These are phyloP conservation scores for Neurospora intermedia DNA, from an alignment of 495 filamentous ascomycete species.

Conservation along the genomic window DNA sequence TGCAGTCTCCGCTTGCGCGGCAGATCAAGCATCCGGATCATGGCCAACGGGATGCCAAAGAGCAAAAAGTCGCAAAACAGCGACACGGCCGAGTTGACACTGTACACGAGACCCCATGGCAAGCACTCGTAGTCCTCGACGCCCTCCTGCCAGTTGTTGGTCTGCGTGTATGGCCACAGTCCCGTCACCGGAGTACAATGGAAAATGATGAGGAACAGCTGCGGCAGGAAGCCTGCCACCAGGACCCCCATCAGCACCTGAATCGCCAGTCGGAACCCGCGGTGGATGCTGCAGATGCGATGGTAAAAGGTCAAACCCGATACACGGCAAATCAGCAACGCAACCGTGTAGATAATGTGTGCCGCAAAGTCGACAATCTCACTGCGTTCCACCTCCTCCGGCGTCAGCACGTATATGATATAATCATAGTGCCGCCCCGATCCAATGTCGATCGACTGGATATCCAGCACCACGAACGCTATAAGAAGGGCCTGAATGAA, in stretches of 20 bases:
- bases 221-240: constrained; percentile 28
- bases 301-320: constrained; percentile 40
- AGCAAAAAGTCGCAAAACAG: constrained; percentile 34
- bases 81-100: constrained; percentile 32
- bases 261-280: constrained; percentile 26
- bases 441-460: constrained; percentile 34
- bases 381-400: constrained; percentile 23
- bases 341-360: constrained; percentile 38
- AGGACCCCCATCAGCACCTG: constrained; percentile 24
- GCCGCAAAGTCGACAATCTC: constrained; percentile 36
- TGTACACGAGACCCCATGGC: constrained; percentile 34
- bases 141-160: constrained; percentile 23
- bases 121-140: constrained; percentile 26
- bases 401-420: constrained; percentile 34
- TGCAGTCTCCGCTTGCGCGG: constrained; percentile 26
- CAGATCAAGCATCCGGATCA: constrained; percentile 30
- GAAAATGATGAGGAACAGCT: constrained; percentile 36
- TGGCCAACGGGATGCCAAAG: constrained; percentile 32
- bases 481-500: constrained; percentile 21
- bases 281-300: constrained; percentile 25
- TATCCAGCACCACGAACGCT: constrained; percentile 26
- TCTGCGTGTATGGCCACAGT: constrained; percentile 28
- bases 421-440: constrained; percentile 38
- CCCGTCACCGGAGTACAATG: constrained; percentile 35
- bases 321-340: constrained; percentile 34